phyloP scores from a whole-genome alignment of 1,284 basidiomycete genomes.

The Quambalaria eucalypti region DNA sequence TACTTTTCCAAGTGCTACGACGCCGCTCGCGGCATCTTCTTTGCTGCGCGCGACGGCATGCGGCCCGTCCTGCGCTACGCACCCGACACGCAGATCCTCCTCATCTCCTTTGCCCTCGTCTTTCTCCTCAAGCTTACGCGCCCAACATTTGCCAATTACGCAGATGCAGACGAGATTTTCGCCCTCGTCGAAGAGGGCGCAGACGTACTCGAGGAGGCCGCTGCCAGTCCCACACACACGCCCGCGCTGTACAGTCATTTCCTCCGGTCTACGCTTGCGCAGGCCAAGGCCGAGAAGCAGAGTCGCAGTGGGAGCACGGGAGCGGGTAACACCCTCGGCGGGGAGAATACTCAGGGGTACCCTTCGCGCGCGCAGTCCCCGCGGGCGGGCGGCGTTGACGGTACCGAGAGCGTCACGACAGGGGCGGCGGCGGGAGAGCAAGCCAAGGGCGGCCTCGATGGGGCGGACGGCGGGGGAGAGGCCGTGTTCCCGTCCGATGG shows the following conservation, averaged over 20 bases:
- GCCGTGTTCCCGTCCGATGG: neutral
- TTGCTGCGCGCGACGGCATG: slow-evolving; percentile 23
- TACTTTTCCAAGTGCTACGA: slow-evolving; percentile 45
- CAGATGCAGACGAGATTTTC: slow-evolving; percentile 59
- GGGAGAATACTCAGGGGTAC: neutral
- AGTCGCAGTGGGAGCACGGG: neutral
- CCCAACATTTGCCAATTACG: slow-evolving; percentile 67
- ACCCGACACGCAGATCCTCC: slow-evolving; percentile 84
- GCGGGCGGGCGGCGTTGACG: neutral
- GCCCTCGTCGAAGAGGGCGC: slow-evolving; percentile 70
- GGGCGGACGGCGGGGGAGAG: no score
- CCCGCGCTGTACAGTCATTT: slow-evolving; percentile 38
- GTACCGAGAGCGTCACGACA: no score
- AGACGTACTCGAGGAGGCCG: slow-evolving; percentile 48
- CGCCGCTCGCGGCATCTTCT: slow-evolving; percentile 37
- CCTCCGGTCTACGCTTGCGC: slow-evolving; percentile 25
- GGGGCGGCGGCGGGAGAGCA: no score
- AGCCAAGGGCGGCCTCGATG: no score
- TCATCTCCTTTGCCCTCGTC: slow-evolving; percentile 75
- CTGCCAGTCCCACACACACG: slow-evolving; percentile 41
- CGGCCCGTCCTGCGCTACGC: slow-evolving; percentile 62
- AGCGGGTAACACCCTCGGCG: neutral
- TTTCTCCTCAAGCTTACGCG: slow-evolving; percentile 58
- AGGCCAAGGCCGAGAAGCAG: neutral
- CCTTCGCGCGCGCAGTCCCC: neutral